Evolutionary conservation across 345 rosid species (phyloP).

Genomic region (Pugionium dolabratum): DNA sequence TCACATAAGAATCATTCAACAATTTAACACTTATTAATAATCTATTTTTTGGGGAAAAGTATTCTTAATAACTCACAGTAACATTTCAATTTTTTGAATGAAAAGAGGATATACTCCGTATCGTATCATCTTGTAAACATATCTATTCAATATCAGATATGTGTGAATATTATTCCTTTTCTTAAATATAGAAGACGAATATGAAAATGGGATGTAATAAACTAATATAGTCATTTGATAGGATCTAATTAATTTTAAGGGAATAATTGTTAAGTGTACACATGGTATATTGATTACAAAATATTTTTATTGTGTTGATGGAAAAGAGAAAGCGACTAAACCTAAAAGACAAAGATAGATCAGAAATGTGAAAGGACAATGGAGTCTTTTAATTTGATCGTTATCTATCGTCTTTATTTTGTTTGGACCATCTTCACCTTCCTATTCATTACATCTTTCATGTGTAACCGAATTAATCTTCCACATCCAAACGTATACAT

Average conservation of each 20-base stretch:
- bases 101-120: too few species aligned
- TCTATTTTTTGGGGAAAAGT: too few species aligned
- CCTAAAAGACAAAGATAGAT: slow-evolving; percentile 26
- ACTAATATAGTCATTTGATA: not conserved
- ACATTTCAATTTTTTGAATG: too few species aligned
- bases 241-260: not conserved
- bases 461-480: slow-evolving; percentile 19
- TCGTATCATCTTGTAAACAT: too few species aligned
- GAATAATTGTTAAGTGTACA: not conserved
- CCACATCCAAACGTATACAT: not conserved
- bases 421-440: slow-evolving; percentile 33
- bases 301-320: slow-evolving; percentile 12
- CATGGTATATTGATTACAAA: not conserved
- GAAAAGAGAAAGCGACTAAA: slow-evolving; percentile 37
- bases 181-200: not conserved
- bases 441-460: slow-evolving; percentile 30
- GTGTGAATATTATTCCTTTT: not conserved
- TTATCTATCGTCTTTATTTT: slow-evolving; percentile 35
- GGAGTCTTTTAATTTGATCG: slow-evolving; percentile 30
- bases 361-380: slow-evolving; percentile 25
- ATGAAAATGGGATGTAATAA: not conserved
- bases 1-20: too few species aligned
- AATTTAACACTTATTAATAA: too few species aligned
- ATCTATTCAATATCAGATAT: too few species aligned
- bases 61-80: too few species aligned